Percentiles rank a stretch among this genome's conserved stretches.
Conservation (phyloP, 148 eudicot genomes). For the Amaranthus cruentus region DNA sequence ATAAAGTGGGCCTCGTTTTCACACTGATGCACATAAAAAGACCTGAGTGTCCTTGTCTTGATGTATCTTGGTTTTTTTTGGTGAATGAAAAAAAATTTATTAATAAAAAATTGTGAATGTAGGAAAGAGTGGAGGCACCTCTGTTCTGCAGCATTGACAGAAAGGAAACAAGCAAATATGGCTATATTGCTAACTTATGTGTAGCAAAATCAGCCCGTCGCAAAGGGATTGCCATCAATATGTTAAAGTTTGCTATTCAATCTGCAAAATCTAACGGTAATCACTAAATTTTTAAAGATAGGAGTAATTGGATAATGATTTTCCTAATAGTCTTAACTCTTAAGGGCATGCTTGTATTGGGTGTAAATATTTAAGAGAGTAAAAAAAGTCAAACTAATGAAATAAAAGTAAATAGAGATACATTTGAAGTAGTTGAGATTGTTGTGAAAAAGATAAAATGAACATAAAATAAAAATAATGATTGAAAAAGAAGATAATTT, state of each 20-base stretch:
- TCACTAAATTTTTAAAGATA: not conserved
- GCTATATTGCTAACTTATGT: conserved; percentile 63
- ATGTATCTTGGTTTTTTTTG: too few species aligned
- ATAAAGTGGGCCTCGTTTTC: too few species aligned
- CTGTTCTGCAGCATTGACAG: conserved; percentile 33
- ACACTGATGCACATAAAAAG: too few species aligned
- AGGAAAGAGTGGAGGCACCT: conserved; percentile 56
- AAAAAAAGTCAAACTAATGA: too few species aligned
- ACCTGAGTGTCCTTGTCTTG: too few species aligned
- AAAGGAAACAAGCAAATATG: conserved; percentile 37
- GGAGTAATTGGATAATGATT: not conserved
- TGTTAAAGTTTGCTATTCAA: conserved; percentile 61
- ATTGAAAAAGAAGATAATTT: too few species aligned
- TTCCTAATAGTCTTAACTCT: not conserved
- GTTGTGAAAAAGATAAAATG: too few species aligned
- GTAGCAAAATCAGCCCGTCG: conserved; percentile 76
- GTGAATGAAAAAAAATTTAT: not conserved
- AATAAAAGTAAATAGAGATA: too few species aligned
- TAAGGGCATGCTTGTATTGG: too few species aligned
- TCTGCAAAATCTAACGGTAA: conserved; percentile 59
- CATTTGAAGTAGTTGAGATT: too few species aligned
- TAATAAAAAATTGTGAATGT: not conserved
- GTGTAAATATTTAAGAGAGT: too few species aligned
- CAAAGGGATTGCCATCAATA: conserved; percentile 68
- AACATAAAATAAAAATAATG: too few species aligned